phyloP scores from a whole-genome alignment of 495 filamentous ascomycete genomes.

The Penicillium lagena region DNA sequence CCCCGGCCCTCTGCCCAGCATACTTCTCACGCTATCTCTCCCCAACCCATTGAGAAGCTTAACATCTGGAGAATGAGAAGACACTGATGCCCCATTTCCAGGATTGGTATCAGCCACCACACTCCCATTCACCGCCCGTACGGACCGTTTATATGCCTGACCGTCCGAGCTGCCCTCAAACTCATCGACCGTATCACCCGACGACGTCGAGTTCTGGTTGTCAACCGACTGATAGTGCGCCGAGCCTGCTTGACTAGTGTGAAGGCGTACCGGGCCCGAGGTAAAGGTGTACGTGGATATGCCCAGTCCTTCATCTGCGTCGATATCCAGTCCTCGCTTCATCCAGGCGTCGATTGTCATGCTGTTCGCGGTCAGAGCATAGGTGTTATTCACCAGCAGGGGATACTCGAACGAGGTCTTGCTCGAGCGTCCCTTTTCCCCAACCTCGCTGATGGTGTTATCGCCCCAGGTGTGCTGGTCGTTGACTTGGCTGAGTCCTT shows the following conservation, averaged over 20 bases:
- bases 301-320: conserved; percentile 36
- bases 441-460: conserved; percentile 33
- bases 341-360: conserved; percentile 55
- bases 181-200: conserved; percentile 20
- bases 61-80: neutral
- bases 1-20: conserved; percentile 16
- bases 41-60: neutral
- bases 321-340: conserved; percentile 50
- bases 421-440: conserved; percentile 10
- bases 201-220: conserved; percentile 18
- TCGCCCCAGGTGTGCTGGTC: conserved; percentile 57
- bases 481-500: conserved; percentile 58
- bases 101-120: conserved; percentile 21
- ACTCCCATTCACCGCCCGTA: conserved; percentile 45
- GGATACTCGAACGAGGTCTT: conserved; percentile 56
- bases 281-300: conserved; percentile 45
- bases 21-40: conserved; percentile 11
- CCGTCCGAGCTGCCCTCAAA: conserved; percentile 22
- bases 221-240: conserved; percentile 17
- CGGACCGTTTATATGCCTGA: conserved; percentile 40
- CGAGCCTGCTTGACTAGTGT: conserved; percentile 23
- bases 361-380: conserved; percentile 39
- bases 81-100: neutral
- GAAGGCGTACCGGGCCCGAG: conserved; percentile 19
- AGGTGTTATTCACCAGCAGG: conserved; percentile 52